Evolutionary conservation across 2,329 filamentous ascomycete species (phyloP), one percentile per base, ranked within the genome.

Genomic region (Septoria petroselini): DNA sequence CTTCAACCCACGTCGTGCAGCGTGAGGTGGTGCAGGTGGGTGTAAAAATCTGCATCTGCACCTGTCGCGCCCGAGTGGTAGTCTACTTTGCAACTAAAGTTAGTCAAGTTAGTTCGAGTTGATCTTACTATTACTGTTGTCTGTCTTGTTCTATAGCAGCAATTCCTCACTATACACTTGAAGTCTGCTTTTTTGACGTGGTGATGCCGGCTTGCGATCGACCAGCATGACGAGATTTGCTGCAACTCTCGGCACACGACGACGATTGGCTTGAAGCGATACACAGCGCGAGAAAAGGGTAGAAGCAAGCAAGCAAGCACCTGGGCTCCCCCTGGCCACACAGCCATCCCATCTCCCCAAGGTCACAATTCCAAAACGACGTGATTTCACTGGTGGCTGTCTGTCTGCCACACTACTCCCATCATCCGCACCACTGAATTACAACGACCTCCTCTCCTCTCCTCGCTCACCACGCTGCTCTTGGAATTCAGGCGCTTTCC

Each of bases 201-300:
- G 31, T 41, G 25, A 42, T 29, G 38, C 38, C 31, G 38, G 23
- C 39, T 8, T 27, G n/a, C 18, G 38, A 27, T 23, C 18, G 14
- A 18, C 46, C 38, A 42, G 46, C 38, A 35, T 42, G 46, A 48
- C 43, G 21, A 21, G 46, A 48, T 45, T 52, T 43, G 50, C 50
- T 38, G 39, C 31, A 34, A 25, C 34, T 18, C 37, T 34, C 43
- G 39, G 18, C 38, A 48, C 42, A 31, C 38, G 43, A 17, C 45
- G 41, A 48, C 38, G 45, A 40, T 41, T 48, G 45, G 45, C 45
- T 42, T 42, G 17, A 14, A 9, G 7, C 14, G 38, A 48, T 42
- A 48, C 46, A 48, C 46, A 42, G 21, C 9, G 21, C 30, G 43
- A 35, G 40, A 46, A 41, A 37, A 35, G 23, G 49, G 42, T 35